A percentile compares a stretch with the other conserved stretches of the same genome.
phyloP scores from a whole-genome alignment of 108 stramenopile species.

The Asterionellopsis glacialis region DNA sequence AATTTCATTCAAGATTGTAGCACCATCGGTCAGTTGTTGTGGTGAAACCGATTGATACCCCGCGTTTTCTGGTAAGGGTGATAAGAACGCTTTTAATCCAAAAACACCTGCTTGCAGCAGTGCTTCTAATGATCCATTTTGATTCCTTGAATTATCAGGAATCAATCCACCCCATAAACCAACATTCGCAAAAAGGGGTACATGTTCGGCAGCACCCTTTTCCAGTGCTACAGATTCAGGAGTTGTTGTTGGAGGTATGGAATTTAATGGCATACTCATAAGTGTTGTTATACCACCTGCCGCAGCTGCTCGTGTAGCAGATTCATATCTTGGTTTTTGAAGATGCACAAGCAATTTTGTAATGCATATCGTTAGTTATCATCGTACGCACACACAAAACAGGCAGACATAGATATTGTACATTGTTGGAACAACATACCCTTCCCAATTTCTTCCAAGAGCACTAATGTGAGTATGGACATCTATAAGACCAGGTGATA shows the following conservation, averaged over 20 bases:
- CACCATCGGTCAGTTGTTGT: slow-evolving; percentile 16
- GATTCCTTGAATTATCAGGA: slow-evolving; percentile 4
- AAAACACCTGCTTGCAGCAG: slow-evolving; percentile 9
- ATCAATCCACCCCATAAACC: slow-evolving; percentile 30
- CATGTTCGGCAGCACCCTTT: slow-evolving; percentile 3
- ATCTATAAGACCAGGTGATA: no score
- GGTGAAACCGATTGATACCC: slow-evolving; percentile 27
- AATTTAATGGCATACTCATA: slow-evolving; percentile 34
- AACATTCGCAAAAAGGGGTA: slow-evolving; percentile 18
- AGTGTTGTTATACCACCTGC: slow-evolving; percentile 25
- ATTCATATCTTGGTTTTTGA: slow-evolving; percentile 29
- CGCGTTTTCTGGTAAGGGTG: slow-evolving; percentile 22
- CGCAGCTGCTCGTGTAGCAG: slow-evolving; percentile 27
- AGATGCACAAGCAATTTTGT: no score
- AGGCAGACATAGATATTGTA: no score
- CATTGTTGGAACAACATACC: no score
- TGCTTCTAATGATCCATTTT: slow-evolving; percentile 1
- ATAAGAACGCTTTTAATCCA: slow-evolving; percentile 31
- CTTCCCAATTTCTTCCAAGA: no score
- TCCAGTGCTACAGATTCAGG: slow-evolving; percentile 15
- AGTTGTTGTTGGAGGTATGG: slow-evolving; percentile 21
- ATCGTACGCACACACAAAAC: no score
- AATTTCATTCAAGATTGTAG: slow-evolving; percentile 17
- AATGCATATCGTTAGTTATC: no score
- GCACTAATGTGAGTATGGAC: no score